Evolutionary conservation across 306 rosid species (phyloP), one percentile per base, ranked within the genome.

Genomic region (Medicago ruthenica): DNA sequence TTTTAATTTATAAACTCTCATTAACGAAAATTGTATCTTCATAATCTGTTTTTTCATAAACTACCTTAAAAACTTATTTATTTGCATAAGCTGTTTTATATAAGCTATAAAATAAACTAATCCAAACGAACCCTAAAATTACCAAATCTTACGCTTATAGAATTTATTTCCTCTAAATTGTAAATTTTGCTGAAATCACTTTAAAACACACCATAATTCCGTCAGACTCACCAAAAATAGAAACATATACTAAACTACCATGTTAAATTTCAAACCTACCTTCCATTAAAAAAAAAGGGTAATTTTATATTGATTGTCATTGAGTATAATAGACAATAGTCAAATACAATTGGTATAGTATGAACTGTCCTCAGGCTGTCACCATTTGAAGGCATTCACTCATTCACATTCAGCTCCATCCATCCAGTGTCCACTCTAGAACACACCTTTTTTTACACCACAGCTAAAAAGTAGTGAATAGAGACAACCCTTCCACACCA

Each of bases 311-410:
- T 14, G 67, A 27, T 27, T 22, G 7, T 58, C 5, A 58, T 58
- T 64, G 53, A 58, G 65, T 8, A 57, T 11, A 63, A 57, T 11
- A 63, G 67, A 72, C 68, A 53, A 72, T 2, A 61, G 84, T 81
- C 67, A 75, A 81, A 70, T 67, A 58, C 47, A 67, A 61, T 14
- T 22, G 12, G 22, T 20, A 70, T 50, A 60, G 73, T 81, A 61
- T 85, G 91, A 89, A 86, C 89, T 83, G 90, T 88, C 90, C 76
- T 84, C 42, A 74, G 85, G 84, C 89, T 88, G 87, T 85, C 86
- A 79, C 80, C 21, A 12, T 37, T 80, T 57, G 22, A 80, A 47
- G 15, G 11, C 70, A 51, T 79, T 70, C 65, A 31, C 40, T 42
- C 79, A 41, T 31, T 13, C 31, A 64, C 31, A 13, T 31, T 60